Evolutionary conservation across 2,329 filamentous ascomycete species (phyloP), one percentile per base, ranked within the genome.

Genomic region (Colletotrichum chrysophilum): DNA sequence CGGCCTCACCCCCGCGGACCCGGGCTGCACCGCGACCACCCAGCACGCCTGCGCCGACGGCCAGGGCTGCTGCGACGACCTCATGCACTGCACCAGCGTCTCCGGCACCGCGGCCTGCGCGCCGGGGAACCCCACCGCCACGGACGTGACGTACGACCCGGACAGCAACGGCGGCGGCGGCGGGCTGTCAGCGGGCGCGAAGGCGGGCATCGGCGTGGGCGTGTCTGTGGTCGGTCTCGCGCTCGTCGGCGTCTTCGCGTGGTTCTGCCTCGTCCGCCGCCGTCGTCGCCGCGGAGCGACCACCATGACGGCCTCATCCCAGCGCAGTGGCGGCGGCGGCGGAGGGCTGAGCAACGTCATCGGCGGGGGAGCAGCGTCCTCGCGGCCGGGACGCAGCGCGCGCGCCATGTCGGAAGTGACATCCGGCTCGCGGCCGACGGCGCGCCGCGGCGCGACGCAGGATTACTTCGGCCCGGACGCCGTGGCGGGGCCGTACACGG

Each of bases 181-280:
- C 4, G 81, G 81, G 4, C 80, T 91, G 7, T 88, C 88, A 2
- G 80, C 85, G 2, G 89, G 88, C 1, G 90, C 89, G 4, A 91
- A 89, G 78, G 90, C 88, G 0, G 91, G 91, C 4, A 88, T 93
- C n/a, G 90, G 88, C 7, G 84, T 89, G 1, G 91, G 89, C 21
- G 86, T 89, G 5, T 85, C 88, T 2, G 80, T 89, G 0, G 88
- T 83, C 32, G 85, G 83, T 2, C 83, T 85, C 5, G 60, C 86
- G 7, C 55, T 90, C 16, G 82, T 90, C 48, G 88, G 85, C 5
- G 79, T 79, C 4, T 76, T 87, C 18, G 84, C 86, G 0, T 92
- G 88, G 87, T 83, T 89, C 74, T 90, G 87, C 74, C 71, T 90
- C 32, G 80, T 83, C 34, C 85, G 84, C 28, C 80, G 85, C 9